Percentiles rank a stretch among this genome's conserved stretches.
These are phyloP conservation scores for Candida patagonica DNA, from an alignment of 805 yeast genomes.

Conservation along the genomic window DNA sequence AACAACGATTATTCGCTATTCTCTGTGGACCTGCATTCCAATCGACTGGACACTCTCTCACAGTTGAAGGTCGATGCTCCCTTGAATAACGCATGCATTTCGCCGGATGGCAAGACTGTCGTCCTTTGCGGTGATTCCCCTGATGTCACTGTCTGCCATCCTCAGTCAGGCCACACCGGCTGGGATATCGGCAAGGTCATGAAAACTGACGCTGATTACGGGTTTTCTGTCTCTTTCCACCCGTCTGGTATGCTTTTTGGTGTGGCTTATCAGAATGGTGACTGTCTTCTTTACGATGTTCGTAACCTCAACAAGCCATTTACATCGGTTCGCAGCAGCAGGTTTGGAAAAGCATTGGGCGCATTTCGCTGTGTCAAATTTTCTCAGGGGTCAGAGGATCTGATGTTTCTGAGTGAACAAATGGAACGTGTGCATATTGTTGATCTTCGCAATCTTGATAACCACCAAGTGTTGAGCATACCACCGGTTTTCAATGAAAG, in stretches of 20 bases:
- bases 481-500: slow-evolving; percentile 13
- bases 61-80: slow-evolving; percentile 34
- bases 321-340: slow-evolving; percentile 33
- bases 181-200: slow-evolving; percentile 32
- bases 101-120: slow-evolving; percentile 51
- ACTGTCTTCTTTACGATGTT: slow-evolving; percentile 65
- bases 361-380: slow-evolving; percentile 61
- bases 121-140: slow-evolving; percentile 74
- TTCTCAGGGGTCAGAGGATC: slow-evolving; percentile 61
- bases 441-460: slow-evolving; percentile 63
- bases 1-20: slow-evolving; percentile 76
- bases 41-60: slow-evolving; percentile 23
- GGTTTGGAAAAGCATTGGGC: slow-evolving; percentile 40
- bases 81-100: slow-evolving; percentile 62
- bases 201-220: slow-evolving; percentile 60
- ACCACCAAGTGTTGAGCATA: slow-evolving; percentile 58
- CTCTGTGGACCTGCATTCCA: slow-evolving; percentile 45
- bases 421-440: slow-evolving; percentile 79
- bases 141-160: slow-evolving; percentile 42
- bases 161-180: slow-evolving; percentile 3
- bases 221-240: slow-evolving; percentile 74
- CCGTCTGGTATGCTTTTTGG: slow-evolving; percentile 69
- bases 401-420: slow-evolving; percentile 72
- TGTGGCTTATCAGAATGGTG: slow-evolving; percentile 80
- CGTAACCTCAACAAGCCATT: slow-evolving; percentile 40